A percentile compares a stretch with the other conserved stretches of the same genome.
These are phyloP conservation scores for Phytomonas francai DNA, from an alignment of 208 protist genomes.

Conservation along the genomic window DNA sequence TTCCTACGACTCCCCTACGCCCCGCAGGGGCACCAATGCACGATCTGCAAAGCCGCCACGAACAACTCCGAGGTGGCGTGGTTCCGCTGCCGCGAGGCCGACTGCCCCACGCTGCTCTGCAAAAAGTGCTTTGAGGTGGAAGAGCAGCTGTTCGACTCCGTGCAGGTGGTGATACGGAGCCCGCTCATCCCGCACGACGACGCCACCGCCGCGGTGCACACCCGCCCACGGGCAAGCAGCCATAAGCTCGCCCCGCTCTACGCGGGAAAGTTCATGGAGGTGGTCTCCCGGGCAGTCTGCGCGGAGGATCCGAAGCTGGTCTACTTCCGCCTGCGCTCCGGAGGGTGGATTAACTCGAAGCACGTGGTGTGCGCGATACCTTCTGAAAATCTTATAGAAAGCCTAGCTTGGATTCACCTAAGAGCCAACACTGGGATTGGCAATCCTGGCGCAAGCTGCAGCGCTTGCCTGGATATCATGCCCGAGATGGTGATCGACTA, in stretches of 20 bases:
- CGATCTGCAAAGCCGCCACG: slow-evolving; percentile 47
- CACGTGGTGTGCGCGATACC: slow-evolving; percentile 61
- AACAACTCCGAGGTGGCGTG: slow-evolving; percentile 41
- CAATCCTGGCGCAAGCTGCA: slow-evolving; percentile 15
- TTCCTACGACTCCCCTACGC: slow-evolving; percentile 20
- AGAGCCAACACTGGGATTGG: slow-evolving; percentile 14
- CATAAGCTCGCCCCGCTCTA: slow-evolving; percentile 63
- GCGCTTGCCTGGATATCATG: slow-evolving; percentile 10
- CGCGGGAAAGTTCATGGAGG: slow-evolving; percentile 45
- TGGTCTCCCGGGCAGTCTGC: slow-evolving; percentile 52
- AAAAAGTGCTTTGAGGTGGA: slow-evolving; percentile 77
- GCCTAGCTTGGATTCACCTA: slow-evolving; percentile 29
- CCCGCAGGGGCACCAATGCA: slow-evolving; percentile 22
- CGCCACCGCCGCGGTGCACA: slow-evolving; percentile 35
- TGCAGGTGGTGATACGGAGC: slow-evolving; percentile 67
- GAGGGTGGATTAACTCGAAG: slow-evolving; percentile 65
- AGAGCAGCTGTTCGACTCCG: slow-evolving; percentile 40
- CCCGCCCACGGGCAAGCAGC: slow-evolving; percentile 41
- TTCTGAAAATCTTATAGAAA: slow-evolving; percentile 26
- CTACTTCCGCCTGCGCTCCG: slow-evolving; percentile 63
- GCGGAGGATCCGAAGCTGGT: slow-evolving; percentile 26
- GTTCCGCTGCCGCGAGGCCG: slow-evolving; percentile 37
- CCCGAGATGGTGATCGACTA: slow-evolving; percentile 21
- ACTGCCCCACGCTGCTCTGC: slow-evolving; percentile 53
- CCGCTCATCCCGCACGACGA: slow-evolving; percentile 43